Base-by-base conservation (phyloP, 129 eudicot species). In the Arctium lappa region DNA sequence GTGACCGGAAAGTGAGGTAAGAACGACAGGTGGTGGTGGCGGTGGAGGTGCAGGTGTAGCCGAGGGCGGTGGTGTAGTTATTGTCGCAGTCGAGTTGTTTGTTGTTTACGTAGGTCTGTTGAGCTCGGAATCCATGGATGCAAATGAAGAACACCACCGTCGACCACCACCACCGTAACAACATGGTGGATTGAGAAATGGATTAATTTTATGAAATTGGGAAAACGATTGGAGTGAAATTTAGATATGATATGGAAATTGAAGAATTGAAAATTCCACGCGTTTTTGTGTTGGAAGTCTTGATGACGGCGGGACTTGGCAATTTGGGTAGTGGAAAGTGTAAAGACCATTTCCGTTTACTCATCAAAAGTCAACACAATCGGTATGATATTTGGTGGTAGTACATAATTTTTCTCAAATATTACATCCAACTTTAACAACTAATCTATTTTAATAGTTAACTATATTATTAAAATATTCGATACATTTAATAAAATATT, bases 1-100 rank as follows among this genome's bases (percentile, higher is more conserved):
- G 85, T 39, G 97, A 78, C 2, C 98, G 86, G 88, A 92, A 92
- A 50, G 98, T 92, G 77, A 94, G 75, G 91, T 91, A 94, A 29
- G 97, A 81, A 5, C 46, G 40, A 81, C 98, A 94, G 38, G 89
- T 34, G 11, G 79, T 1, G 60, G 78, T 0, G 83, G 83, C 0
- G 31, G 75, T 1, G 50, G 77, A 81, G 81, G 87, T 89, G 93
- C 98, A 94, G 83, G 73, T 22, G 88, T 76, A 94, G 72, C 96
- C 92, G 38, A 79, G 81, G n/a, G 93, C 71, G 73, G 77, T 66
- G 74, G 87, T 80, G 88, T 13, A 1, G 80, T 91, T 89, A 9
- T 3, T 16, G 12, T 77, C 6, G 86, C 98, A 93, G 72, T 75
- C 73, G 60, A 91, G 89, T 74, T 93, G 98, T 32, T 29, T 30